Evolutionary conservation across 106 monocot genomes (phyloP), one percentile per base, ranked within the genome.

Genomic region (Narthecium ossifragum): DNA sequence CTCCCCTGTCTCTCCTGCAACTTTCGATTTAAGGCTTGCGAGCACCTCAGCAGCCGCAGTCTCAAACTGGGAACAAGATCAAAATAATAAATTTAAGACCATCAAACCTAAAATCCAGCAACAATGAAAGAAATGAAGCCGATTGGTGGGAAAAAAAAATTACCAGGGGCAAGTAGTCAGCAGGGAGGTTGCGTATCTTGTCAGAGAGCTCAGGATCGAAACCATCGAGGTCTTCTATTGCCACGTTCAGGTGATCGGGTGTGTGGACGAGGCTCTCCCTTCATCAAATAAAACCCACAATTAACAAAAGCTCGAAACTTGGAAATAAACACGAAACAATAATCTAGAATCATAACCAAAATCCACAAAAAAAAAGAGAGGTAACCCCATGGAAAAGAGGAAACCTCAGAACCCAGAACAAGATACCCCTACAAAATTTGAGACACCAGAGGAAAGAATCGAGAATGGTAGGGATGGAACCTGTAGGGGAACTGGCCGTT

Each of bases 31-130:
- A 34, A 96, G 40, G 41, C 96, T 86, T 8, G 78, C 90, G 2
- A 96, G 75, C n/a, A 96, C 86, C 78, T 96, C 86, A 6, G 86
- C 62, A 9, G 96, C 96, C 12, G 96, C 96, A 21, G 72, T 80
- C 62, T 96, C 96, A 50, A 96, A 87, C 96, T 96, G 29, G 34
- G 41, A 56, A 22, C 24, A 52, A 45, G 57, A 55, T 23, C 30
- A 24, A 40, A 38, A 34, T 11, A 61, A 58, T 27, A 26, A 24
- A 10, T 33, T 25, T 23, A 26, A 25, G 27, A 24, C 36, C 3
- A 9, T 39, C 14, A 29, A n/a, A 53, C 4, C 39, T 18, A 8
- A 73, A 34, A 38, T n/a, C n/a, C n/a, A n/a, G n/a, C n/a, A n/a
- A n/a, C n/a, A n/a, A 15, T 1, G 3, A 24, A 45, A 46, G 0